Evolutionary conservation across 2,329 filamentous ascomycete species (phyloP).

Genomic region (Fusarium anthophilum): DNA sequence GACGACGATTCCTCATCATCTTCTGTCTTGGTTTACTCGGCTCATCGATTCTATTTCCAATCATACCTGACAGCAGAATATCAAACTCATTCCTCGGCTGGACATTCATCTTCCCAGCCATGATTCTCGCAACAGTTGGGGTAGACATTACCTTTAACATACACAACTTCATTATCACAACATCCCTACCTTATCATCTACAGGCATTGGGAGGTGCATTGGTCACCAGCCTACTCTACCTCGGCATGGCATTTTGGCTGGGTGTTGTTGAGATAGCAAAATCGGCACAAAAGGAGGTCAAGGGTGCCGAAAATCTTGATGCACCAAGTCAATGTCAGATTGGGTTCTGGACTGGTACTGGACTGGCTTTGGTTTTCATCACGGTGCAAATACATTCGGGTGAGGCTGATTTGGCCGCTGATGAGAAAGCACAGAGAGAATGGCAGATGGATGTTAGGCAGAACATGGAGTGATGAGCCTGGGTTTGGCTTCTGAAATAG

Average conservation of each 20-base stretch:
- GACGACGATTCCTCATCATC: conserved; percentile 69
- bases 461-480: fast-evolving
- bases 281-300: conserved; percentile 54
- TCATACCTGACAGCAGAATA: conserved; percentile 63
- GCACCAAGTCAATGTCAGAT: conserved; percentile 66
- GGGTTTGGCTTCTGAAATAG: fast-evolving
- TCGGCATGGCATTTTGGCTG: conserved; percentile 77
- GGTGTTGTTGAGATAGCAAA: conserved; percentile 74
- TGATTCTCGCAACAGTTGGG: conserved; percentile 75
- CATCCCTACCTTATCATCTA: conserved; percentile 69
- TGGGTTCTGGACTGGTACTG: conserved; percentile 74
- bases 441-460: not conserved
- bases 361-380: conserved; percentile 62
- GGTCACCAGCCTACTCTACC: conserved; percentile 66
- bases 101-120: conserved; percentile 77
- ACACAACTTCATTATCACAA: conserved; percentile 81
- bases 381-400: conserved; percentile 66
- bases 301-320: conserved; percentile 47
- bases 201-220: conserved; percentile 79
- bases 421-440: conserved; percentile 57
- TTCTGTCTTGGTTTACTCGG: conserved; percentile 68
- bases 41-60: conserved; percentile 69
- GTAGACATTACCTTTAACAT: conserved; percentile 82
- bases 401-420: conserved; percentile 65
- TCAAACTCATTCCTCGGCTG: conserved; percentile 63